Percentiles rank a stretch among this genome's conserved stretches.
phyloP scores from a whole-genome alignment of 495 filamentous ascomycete species.

The Penicillium atrosanguineum region DNA sequence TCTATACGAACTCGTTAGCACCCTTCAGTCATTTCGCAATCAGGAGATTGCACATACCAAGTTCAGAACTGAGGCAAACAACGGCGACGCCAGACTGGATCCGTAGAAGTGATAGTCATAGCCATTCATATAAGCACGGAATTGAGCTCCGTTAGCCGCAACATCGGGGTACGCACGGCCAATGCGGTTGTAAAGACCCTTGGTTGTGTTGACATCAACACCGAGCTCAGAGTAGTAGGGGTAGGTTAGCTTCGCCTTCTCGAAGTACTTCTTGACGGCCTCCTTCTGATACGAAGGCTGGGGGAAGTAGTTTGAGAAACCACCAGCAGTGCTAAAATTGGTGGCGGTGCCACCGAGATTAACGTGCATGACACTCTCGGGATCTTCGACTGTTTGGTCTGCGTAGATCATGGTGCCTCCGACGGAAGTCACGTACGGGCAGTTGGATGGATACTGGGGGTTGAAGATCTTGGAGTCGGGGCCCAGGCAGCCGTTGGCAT shows the following conservation, averaged over 20 bases:
- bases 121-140: conserved; percentile 45
- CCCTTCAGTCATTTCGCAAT: background rate
- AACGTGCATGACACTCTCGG: conserved; percentile 41
- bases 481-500: conserved; percentile 34
- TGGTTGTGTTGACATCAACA: conserved; percentile 39
- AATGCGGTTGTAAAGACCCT: conserved; percentile 54
- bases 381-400: conserved; percentile 36
- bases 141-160: conserved; percentile 56
- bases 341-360: conserved; percentile 31
- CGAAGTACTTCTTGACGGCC: conserved; percentile 51
- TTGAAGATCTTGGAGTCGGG: conserved; percentile 44
- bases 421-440: conserved; percentile 52
- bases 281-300: conserved; percentile 56
- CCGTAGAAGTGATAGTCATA: conserved; percentile 44
- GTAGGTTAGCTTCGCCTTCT: conserved; percentile 45
- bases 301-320: conserved; percentile 67
- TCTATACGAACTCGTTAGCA: conserved; percentile 10
- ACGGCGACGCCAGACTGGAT: conserved; percentile 54
- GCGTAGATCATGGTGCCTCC: conserved; percentile 48
- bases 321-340: conserved; percentile 56
- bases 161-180: conserved; percentile 67
- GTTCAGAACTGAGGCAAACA: conserved; percentile 55
- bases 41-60: conserved; percentile 13
- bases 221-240: conserved; percentile 32
- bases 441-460: conserved; percentile 50